Evolutionary conservation across 2,329 filamentous ascomycete species (phyloP).

Genomic region (Botryotinia globosa): DNA sequence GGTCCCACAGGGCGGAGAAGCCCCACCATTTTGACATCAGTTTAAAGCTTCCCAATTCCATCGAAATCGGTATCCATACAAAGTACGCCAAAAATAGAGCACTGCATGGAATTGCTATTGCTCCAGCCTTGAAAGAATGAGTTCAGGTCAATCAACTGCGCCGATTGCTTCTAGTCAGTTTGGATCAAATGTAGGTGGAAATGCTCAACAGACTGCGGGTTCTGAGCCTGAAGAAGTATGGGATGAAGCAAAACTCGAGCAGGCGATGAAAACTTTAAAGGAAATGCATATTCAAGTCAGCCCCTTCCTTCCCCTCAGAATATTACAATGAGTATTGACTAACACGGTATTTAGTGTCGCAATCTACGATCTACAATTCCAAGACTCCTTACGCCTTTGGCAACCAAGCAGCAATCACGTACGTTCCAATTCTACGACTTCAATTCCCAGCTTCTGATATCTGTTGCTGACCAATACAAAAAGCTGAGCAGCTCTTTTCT

Average conservation of each 20-base stretch:
- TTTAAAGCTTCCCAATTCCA: conserved; percentile 5
- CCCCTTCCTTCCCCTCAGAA: background rate
- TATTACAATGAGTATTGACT: background rate
- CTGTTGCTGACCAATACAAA: conserved; percentile 7
- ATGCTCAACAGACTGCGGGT: conserved; percentile 2
- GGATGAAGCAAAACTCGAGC: conserved; percentile 38
- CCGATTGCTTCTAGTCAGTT: background rate
- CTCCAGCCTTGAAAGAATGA: conserved; percentile 12
- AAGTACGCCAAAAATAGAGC: background rate
- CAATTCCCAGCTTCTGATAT: background rate
- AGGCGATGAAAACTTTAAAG: conserved; percentile 37
- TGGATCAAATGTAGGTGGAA: background rate
- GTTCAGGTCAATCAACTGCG: conserved; percentile 4
- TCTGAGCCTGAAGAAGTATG: conserved; percentile 30
- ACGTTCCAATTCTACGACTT: conserved; percentile 35
- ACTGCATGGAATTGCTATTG: background rate
- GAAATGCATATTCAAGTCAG: conserved; percentile 41
- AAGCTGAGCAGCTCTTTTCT: conserved; percentile 51
- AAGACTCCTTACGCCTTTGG: conserved; percentile 51
- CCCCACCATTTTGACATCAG: conserved; percentile 11
- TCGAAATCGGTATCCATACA: background rate
- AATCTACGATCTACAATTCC: conserved; percentile 50
- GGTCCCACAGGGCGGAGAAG: conserved; percentile 13
- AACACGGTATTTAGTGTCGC: conserved; percentile 43
- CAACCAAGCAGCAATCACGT: conserved; percentile 51